Evolutionary conservation across 495 filamentous ascomycete species (phyloP), one percentile per base, ranked within the genome.

Genomic region (Cryomyces minteri): DNA sequence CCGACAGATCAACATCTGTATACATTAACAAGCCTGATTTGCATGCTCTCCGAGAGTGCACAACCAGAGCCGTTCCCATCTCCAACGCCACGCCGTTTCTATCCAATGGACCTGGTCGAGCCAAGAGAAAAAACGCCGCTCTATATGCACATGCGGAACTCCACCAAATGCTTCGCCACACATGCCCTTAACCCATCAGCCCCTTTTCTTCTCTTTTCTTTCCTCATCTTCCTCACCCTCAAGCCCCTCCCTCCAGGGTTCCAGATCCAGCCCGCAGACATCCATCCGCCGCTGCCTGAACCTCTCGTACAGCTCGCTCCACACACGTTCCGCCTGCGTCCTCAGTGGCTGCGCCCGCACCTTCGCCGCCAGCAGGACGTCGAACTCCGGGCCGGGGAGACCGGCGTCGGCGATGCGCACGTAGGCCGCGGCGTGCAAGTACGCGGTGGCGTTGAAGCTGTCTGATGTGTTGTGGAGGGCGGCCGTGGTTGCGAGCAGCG

Each of bases 321-420:
- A 73, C 33, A 64, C 62, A 38, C 44, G 58, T 31, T 58, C 58
- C 4, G 66, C 66, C n/a, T 70, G 55, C 43, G 54, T 50, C 25
- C 57, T 48, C 40, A 53, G 53, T 1, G 69, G 69, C 43, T 53
- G 52, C 1, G 64, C 57, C 12, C 46, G 52, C 10, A 60, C 53
- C 28, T 59, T 51, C 9, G 53, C 49, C 7, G 51, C 49, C 34
- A 53, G 58, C 2, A 60, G 58, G 32, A 64, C 56, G 42, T 69
- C 62, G 47, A 58, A 64, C 49, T 71, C 66, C 7, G 70, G 70
- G 5, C 60, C 67, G 30, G 64, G 63, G 5, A 69, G 51, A 29
- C 58, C 62, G 14, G 61, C 51, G 45, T 70, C 67, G 18, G 52
- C 55, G 41, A 70, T 50, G 33, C 60, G 66, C 34, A 70, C 58